A percentile compares a stretch with the other conserved stretches of the same genome.
phyloP scores from a whole-genome alignment of 1,284 basidiomycete species.

The Puccinia horiana region DNA sequence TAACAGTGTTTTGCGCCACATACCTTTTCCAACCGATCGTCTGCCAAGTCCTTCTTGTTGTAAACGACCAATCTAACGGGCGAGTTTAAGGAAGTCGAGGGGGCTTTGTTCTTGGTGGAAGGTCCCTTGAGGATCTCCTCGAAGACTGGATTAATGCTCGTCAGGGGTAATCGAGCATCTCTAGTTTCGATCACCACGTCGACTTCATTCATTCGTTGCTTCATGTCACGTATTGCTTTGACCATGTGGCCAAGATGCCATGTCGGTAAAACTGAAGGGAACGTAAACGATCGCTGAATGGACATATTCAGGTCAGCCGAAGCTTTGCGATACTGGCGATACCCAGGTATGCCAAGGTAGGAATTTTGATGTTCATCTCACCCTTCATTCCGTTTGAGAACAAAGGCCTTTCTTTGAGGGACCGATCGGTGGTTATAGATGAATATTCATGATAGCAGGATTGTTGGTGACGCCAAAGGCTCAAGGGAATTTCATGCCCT shows the following conservation, averaged over 20 bases:
- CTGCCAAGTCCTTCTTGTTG: constrained; percentile 89
- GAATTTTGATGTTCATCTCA: background rate
- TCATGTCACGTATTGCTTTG: constrained; percentile 67
- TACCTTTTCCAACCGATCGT: constrained; percentile 79
- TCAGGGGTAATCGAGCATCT: constrained; percentile 87
- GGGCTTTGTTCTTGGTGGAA: background rate
- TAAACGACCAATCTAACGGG: constrained; percentile 75
- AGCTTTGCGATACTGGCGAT: background rate
- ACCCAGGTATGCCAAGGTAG: background rate
- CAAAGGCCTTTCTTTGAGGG: too few relatives aligned
- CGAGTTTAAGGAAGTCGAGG: background rate
- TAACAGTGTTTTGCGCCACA: background rate
- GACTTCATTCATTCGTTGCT: constrained; percentile 72
- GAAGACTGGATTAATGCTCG: constrained; percentile 85
- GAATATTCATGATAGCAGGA: too few relatives aligned
- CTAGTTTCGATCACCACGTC: constrained; percentile 92
- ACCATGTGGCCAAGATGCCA: constrained; percentile 99
- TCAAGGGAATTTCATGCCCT: too few relatives aligned
- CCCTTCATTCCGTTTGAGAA: too few relatives aligned
- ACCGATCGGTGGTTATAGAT: too few relatives aligned
- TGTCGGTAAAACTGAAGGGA: constrained; percentile 68
- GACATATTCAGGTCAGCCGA: constrained; percentile 1
- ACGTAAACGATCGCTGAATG: constrained; percentile 57
- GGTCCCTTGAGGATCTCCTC: constrained; percentile 64
- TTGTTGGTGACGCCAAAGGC: too few relatives aligned